Base-by-base conservation (phyloP, 2,329 filamentous ascomycete genomes). In the Diaporthe sp. region DNA sequence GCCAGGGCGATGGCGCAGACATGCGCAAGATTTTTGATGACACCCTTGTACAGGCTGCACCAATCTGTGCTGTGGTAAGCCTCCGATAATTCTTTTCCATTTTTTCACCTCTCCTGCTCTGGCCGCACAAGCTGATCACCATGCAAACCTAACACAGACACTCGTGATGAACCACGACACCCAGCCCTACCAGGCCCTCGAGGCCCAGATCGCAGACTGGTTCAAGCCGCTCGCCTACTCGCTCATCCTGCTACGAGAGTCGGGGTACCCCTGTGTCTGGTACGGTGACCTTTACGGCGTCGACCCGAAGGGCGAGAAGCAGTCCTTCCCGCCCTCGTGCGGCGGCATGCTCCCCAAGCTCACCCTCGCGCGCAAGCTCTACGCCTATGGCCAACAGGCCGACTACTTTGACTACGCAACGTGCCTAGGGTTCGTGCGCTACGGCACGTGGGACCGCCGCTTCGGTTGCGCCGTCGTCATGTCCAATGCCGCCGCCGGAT, bases 91-190 rank as follows among this genome's bases (percentile, higher is more conserved):
- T 20, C 25, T 8, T 5, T 1, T 13, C 37, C 28, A 5, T 3
- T n/a, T 5, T 51, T 51, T 6, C 37, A 7, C 22, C 13, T 61
- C 17, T 39, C 20, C 47, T 9, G 31, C 3, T 12, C 25, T 1
- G 22, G n/a, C 34, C n/a, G 15, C 25, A 47, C 12, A 15, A 13
- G 9, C 57, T 65, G 25, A 39, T 34, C 4, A n/a, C 12, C 15
- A n/a, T 9, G 8, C 28, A 4, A 47, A 20, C 55, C 10, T 34
- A 28, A 17, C 25, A 3, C 58, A 90, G 83, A 94, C 92, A 0
- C 88, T 94, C 6, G 92, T 94, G 1, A 91, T 91, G 83, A 94
- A 94, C 82, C 93, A 94, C 84, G 93, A 95, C 81, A 94, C 93
- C 0, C 84, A 86, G 75, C 84, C 84, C 0, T 82, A 82, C 77